A percentile compares a stretch with the other conserved stretches of the same genome.
Conservation (phyloP, 2,329 filamentous ascomycete species). For the Ceratocystiopsis brevicomis region DNA sequence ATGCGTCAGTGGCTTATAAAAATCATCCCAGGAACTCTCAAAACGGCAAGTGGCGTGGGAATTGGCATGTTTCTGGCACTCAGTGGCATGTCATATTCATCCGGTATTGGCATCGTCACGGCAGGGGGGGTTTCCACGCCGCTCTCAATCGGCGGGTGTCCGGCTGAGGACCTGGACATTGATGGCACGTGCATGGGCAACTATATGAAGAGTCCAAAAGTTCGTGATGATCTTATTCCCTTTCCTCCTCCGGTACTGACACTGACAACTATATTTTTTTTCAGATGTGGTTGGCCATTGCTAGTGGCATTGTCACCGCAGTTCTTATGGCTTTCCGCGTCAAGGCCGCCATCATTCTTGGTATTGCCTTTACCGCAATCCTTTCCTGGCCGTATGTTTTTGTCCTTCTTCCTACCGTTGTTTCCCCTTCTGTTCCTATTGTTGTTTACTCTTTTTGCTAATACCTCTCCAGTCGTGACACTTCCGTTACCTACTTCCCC, state of each 20-base stretch:
- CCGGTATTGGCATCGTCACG: constrained; percentile 67
- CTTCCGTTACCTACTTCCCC: constrained; percentile 55
- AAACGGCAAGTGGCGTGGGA: constrained; percentile 45
- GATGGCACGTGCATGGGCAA: constrained; percentile 11
- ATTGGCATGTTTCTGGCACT: constrained; percentile 46
- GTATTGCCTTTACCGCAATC: constrained; percentile 52
- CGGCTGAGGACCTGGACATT: constrained; percentile 28
- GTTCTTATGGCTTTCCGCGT: constrained; percentile 64
- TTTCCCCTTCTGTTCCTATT: too few species aligned
- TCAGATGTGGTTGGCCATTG: constrained; percentile 69
- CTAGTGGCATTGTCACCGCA: constrained; percentile 59
- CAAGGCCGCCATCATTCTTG: constrained; percentile 57
- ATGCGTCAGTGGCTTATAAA: constrained; percentile 56
- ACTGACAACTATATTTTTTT: not conserved
- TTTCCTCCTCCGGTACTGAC: too few species aligned
- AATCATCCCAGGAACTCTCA: constrained; percentile 44
- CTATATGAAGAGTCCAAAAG: constrained; percentile 5
- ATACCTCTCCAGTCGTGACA: constrained; percentile 18
- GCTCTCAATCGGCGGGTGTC: constrained; percentile 58
- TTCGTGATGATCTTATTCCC: not conserved
- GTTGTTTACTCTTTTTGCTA: not conserved
- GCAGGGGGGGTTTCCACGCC: constrained; percentile 47
- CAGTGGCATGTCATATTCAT: constrained; percentile 53
- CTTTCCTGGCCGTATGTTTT: constrained; percentile 55
- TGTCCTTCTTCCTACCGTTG: not conserved